phyloP scores from a whole-genome alignment of 306 rosid species.

The Hippophae gyantsensis region DNA sequence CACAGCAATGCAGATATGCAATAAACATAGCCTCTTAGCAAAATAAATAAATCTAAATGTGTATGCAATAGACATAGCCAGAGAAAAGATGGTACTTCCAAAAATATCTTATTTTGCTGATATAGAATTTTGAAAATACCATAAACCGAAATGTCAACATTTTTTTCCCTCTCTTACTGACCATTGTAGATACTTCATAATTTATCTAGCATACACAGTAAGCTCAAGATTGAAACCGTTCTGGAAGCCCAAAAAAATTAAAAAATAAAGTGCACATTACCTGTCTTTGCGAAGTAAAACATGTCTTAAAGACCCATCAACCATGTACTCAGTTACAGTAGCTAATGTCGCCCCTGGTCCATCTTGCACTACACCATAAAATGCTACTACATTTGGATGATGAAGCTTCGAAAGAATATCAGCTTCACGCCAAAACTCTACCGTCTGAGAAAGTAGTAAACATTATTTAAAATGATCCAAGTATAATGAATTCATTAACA shows the following conservation, averaged over 20 bases:
- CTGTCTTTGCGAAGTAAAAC: slow-evolving; percentile 67
- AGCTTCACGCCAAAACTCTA: slow-evolving; percentile 86
- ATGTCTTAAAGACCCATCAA: slow-evolving; percentile 78
- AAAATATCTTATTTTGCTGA: slow-evolving; percentile 12
- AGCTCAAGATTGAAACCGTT: no score
- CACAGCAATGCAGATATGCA: neutral
- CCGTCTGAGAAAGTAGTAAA: slow-evolving; percentile 25
- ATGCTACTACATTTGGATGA: slow-evolving; percentile 90
- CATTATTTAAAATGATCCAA: neutral
- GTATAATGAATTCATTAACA: no score
- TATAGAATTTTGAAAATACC: slow-evolving; percentile 6
- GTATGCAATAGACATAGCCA: neutral
- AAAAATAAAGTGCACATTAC: slow-evolving; percentile 19
- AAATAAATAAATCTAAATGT: no score
- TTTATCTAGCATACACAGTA: no score
- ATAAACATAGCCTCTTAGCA: neutral
- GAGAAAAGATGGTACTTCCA: slow-evolving; percentile 7
- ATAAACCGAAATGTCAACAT: slow-evolving; percentile 13
- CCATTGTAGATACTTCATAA: no score
- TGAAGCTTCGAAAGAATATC: slow-evolving; percentile 76
- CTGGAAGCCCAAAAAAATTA: no score
- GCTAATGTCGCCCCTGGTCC: slow-evolving; percentile 87
- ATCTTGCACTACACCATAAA: slow-evolving; percentile 51
- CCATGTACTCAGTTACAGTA: slow-evolving; percentile 83
- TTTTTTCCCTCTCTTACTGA: no score